Conservation (phyloP, 768 basidiomycete species). For the Rickenella mellea region DNA sequence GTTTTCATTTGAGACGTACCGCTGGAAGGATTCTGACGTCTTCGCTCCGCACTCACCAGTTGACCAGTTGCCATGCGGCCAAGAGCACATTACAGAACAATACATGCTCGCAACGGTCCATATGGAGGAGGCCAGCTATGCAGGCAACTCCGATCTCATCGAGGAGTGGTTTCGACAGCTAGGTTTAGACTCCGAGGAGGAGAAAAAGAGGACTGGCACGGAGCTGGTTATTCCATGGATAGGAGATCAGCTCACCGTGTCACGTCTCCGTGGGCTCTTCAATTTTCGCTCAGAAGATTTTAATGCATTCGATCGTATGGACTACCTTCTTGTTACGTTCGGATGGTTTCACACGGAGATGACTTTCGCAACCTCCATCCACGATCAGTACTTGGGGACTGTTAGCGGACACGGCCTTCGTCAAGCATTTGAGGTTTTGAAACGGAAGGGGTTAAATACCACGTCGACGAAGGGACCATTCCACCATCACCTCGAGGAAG, state of each 20-base stretch:
- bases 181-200: conserved; percentile 8
- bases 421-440: conserved; percentile 13
- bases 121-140: conserved; percentile 30
- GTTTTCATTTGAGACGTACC: conserved; percentile 21
- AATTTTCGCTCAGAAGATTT: conserved; percentile 25
- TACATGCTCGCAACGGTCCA: conserved; percentile 25
- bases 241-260: conserved; percentile 29
- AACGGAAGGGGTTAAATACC: conserved; percentile 12
- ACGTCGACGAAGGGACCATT: conserved; percentile 12
- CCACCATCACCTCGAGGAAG: conserved; percentile 24
- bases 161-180: conserved; percentile 24
- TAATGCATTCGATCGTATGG: conserved; percentile 28
- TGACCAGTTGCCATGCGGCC: conserved; percentile 17
- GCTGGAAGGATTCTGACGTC: conserved; percentile 5
- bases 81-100: conserved; percentile 20
- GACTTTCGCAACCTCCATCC: conserved; percentile 28
- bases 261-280: conserved; percentile 26
- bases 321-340: conserved; percentile 22
- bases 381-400: conserved; percentile 31
- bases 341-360: conserved; percentile 35
- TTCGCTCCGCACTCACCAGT: conserved; percentile 15
- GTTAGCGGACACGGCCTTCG: conserved; percentile 9
- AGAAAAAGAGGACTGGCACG: conserved; percentile 11
- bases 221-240: conserved; percentile 22
- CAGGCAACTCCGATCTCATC: conserved; percentile 23